Base-by-base conservation (phyloP, 345 rosid species). In the Pistacia integerrima region DNA sequence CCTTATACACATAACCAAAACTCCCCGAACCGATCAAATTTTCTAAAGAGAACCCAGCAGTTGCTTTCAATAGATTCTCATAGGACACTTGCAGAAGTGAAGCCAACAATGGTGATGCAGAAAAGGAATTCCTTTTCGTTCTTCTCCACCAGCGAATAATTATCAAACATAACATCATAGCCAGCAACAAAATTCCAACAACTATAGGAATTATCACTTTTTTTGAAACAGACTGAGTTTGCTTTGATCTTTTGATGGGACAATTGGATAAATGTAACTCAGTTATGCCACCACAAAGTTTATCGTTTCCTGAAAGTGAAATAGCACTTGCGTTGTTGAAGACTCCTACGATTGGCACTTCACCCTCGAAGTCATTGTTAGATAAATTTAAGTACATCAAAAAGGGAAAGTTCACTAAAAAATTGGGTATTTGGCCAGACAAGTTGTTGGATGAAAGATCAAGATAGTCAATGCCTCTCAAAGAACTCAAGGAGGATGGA, bases 361-460 rank as follows among this genome's bases (percentile, higher is more conserved):
- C 78, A 10, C 91, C 89, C 25, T 85, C 86, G 0, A 89, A 76
- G 49, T 79, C 48, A 35, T 89, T 89, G 56, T 73, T 79, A 64
- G 92, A 87, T n/a, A 83, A 70, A 68, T 85, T 77, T 65, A 80
- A 75, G 10, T n/a, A 30, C 22, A 22, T 22, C 0, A 83, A 73
- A 4, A 70, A 61, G 1, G 8, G 35, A 16, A 81, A 28, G 2
- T 22, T 16, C 44, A 46, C 48, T 0, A 80, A 52, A 41, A 58
- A 73, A 9, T 46, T 11, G 0, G 82, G 87, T 33, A 83, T 80
- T 41, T 64, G 22, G 2, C 84, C 77, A 0, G 80, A 75, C 11
- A 86, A 61, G 25, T 80, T 79, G 41, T 88, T 22, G n/a, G n/a
- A 22, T 2, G 88, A 85, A 36, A 88, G 74, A 78, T 82, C 85